phyloP scores from a whole-genome alignment of 805 yeast genomes.

The Cyberlindnera amylophila region DNA sequence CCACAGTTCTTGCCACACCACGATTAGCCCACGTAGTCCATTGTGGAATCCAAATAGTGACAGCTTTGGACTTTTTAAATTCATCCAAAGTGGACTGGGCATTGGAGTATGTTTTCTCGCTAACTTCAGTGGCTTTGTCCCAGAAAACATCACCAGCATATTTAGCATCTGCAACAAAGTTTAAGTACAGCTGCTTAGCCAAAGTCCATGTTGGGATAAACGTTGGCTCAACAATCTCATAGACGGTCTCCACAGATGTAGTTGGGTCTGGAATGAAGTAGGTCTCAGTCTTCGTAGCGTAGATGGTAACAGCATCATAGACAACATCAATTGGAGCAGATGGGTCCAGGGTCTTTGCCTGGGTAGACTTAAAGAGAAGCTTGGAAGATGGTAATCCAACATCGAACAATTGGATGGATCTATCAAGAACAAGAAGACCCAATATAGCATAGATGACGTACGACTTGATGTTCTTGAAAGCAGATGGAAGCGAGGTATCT shows the following conservation, averaged over 20 bases:
- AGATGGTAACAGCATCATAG: conserved; percentile 13
- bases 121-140: conserved; percentile 1
- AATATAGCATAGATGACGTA: conserved; percentile 12
- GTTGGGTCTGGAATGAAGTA: conserved; percentile 13
- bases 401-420: conserved; percentile 17
- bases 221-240: conserved; percentile 5
- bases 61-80: background rate
- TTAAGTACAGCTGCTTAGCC: conserved; percentile 7
- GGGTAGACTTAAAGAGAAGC: too few species aligned
- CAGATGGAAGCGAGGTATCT: too few species aligned
- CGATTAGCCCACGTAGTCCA: background rate
- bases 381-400: conserved; percentile 12
- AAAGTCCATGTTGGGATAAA: conserved; percentile 15
- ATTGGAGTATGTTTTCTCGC: background rate
- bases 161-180: conserved; percentile 8
- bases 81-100: background rate
- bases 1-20: background rate
- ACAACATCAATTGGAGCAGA: background rate
- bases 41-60: background rate
- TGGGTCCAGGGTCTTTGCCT: too few species aligned
- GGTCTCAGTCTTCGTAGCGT: conserved; percentile 18
- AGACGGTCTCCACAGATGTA: conserved; percentile 10
- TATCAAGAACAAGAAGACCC: conserved; percentile 21
- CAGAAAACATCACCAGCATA: conserved; percentile 2
- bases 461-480: conserved; percentile 2